A percentile compares a stretch with the other conserved stretches of the same genome.
Evolutionary conservation across 345 rosid species (phyloP).

Genomic region (Anastatica hierochuntica): DNA sequence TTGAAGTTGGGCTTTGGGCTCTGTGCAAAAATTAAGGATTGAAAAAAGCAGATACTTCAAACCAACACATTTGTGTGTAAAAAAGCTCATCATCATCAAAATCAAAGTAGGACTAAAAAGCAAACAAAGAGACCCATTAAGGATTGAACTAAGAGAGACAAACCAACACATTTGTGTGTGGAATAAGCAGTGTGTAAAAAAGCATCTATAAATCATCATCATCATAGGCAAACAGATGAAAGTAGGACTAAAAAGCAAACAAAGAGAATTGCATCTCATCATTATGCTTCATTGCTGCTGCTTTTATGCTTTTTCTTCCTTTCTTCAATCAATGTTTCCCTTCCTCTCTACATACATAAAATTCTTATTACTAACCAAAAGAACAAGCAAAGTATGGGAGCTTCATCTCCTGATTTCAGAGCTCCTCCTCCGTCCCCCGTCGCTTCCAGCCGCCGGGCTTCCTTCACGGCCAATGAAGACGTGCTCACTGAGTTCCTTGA

Average conservation of each 20-base stretch:
- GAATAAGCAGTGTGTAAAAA: no score
- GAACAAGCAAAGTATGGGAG: slow-evolving; percentile 32
- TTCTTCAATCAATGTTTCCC: background rate
- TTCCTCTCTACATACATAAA: background rate
- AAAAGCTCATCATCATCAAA: no score
- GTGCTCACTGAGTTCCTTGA: slow-evolving; percentile 70
- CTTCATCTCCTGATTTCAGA: slow-evolving; percentile 54
- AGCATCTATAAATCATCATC: no score
- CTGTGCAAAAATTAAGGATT: no score
- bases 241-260: slow-evolving; percentile 9
- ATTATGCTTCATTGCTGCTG: slow-evolving; percentile 33
- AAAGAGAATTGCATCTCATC: slow-evolving; percentile 33
- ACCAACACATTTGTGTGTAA: no score
- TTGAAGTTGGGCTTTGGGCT: no score
- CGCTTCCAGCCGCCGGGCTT: slow-evolving; percentile 54
- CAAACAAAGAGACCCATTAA: no score
- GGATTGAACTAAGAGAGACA: no score
- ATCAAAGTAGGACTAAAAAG: no score
- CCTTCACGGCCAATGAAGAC: slow-evolving; percentile 65
- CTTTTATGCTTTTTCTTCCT: slow-evolving; percentile 6
- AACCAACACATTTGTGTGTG: no score
- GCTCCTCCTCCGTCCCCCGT: slow-evolving; percentile 97
- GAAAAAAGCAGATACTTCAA: no score
- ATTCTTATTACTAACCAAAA: background rate
- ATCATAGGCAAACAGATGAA: no score